Conservation (phyloP, 257 asterid genomes). For the Galeopsis tetrahit region DNA sequence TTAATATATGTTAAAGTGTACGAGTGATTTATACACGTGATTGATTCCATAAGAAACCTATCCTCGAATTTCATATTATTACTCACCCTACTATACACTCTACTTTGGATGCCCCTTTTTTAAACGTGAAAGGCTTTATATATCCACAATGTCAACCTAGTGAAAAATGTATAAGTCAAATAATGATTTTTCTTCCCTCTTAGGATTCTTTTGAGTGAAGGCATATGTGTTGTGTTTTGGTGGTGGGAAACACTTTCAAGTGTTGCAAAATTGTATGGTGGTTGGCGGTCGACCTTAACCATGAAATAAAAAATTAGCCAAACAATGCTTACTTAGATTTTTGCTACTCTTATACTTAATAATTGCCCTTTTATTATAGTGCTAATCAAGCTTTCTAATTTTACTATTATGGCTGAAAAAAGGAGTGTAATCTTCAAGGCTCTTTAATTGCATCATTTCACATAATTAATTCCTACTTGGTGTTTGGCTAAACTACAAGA, state of each 20-base stretch:
- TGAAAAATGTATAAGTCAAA: conserved; percentile 52
- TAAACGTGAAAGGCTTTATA: conserved; percentile 38
- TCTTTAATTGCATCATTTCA: conserved; percentile 30
- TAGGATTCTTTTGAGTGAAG: conserved; percentile 59
- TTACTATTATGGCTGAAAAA: conserved; percentile 1
- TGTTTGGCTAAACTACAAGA: conserved; percentile 14
- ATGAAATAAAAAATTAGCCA: conserved; percentile 11
- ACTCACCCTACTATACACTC: background rate
- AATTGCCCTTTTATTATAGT: conserved; percentile 32
- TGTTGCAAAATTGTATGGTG: conserved; percentile 46
- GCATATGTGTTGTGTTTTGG: conserved; percentile 20
- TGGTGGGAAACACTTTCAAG: conserved; percentile 63
- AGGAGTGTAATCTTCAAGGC: conserved; percentile 44
- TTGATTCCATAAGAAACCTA: too few species aligned
- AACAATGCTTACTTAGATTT: background rate
- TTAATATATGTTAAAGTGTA: too few species aligned
- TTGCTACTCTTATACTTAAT: conserved; percentile 12
- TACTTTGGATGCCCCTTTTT: conserved; percentile 61
- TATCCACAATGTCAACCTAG: conserved; percentile 61
- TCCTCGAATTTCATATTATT: too few species aligned
- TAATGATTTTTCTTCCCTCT: conserved; percentile 37
- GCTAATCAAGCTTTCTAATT: conserved; percentile 37
- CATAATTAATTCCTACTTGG: background rate
- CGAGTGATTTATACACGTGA: too few species aligned
- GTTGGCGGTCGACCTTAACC: conserved; percentile 45